These are phyloP conservation scores for Talaromyces pinophilus DNA, from an alignment of 2,329 filamentous ascomycete genomes.

Conservation along the genomic window DNA sequence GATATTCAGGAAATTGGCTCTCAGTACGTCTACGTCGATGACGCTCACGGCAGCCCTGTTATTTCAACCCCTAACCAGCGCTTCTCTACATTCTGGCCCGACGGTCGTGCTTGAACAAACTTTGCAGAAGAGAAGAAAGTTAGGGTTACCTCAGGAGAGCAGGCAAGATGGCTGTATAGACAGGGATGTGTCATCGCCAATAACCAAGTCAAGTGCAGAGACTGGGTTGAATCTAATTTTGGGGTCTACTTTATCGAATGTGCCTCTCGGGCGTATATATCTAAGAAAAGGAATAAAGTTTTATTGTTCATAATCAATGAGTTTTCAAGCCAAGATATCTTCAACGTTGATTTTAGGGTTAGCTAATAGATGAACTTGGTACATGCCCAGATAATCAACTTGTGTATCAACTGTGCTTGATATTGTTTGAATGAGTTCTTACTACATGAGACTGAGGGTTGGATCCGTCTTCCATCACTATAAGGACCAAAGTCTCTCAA, in stretches of 20 bases:
- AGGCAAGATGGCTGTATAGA: not conserved
- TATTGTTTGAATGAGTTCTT: not conserved
- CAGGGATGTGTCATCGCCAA: not conserved
- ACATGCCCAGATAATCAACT: no score
- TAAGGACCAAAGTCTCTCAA: not conserved
- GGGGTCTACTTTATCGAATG: not conserved
- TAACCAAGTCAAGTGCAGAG: not conserved
- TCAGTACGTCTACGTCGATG: constrained; percentile 12
- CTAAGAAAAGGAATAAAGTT: not conserved
- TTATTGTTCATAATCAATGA: not conserved
- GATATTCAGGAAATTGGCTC: constrained; percentile 5
- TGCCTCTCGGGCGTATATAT: not conserved
- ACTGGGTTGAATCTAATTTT: not conserved
- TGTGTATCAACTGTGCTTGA: no score
- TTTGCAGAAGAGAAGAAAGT: not conserved
- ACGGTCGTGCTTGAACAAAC: not conserved
- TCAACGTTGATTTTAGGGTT: not conserved
- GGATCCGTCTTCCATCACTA: not conserved
- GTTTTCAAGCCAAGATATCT: not conserved
- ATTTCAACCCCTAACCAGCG: constrained; percentile 16
- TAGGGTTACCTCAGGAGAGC: not conserved
- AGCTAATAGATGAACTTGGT: not conserved
- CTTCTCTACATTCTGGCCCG: constrained; percentile 14
- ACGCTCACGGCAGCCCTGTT: constrained; percentile 13
- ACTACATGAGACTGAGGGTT: not conserved